Evolutionary conservation across 2,329 filamentous ascomycete species (phyloP).

Genomic region (Cladosporium sp.): DNA sequence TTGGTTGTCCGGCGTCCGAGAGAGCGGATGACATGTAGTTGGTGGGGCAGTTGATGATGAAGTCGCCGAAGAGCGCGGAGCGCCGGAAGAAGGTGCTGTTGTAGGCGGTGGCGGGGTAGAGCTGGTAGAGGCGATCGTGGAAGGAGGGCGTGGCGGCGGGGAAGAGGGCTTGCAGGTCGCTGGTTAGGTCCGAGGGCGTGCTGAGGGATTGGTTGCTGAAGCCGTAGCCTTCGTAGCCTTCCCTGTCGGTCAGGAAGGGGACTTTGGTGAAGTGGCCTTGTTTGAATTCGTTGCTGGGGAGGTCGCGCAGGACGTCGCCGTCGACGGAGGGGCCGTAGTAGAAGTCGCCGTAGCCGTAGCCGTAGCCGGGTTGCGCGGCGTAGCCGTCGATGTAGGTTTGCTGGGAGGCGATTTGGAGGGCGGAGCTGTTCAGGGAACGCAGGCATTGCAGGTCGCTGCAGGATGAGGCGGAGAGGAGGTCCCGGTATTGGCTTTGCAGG

Average conservation of each 20-base stretch:
- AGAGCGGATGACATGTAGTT: constrained; percentile 34
- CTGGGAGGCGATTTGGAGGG: constrained; percentile 16
- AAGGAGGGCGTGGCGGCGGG: constrained; percentile 30
- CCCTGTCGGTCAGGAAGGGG: constrained; percentile 31
- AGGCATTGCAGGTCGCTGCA: constrained; percentile 28
- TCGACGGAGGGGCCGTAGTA: constrained; percentile 38
- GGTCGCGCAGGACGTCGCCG: constrained; percentile 33
- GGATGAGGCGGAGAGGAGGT: constrained; percentile 24
- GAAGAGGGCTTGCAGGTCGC: constrained; percentile 29
- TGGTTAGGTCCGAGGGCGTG: constrained; percentile 23
- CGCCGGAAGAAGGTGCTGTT: constrained; percentile 35
- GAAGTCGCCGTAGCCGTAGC: constrained; percentile 33
- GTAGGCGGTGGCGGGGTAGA: constrained; percentile 30
- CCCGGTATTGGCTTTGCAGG: constrained; percentile 13
- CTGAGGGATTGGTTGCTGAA: constrained; percentile 30
- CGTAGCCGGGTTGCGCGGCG: constrained; percentile 1
- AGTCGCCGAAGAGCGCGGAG: constrained; percentile 37
- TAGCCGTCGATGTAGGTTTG: constrained; percentile 18
- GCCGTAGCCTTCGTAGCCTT: constrained; percentile 35
- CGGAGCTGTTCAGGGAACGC: constrained; percentile 15
- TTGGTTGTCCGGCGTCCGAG: constrained; percentile 17
- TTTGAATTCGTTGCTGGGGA: constrained; percentile 30
- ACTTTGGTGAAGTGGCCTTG: constrained; percentile 31
- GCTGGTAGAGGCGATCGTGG: constrained; percentile 37
- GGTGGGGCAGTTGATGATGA: constrained; percentile 35